Evolutionary conservation across 495 filamentous ascomycete species (phyloP), one percentile per base, ranked within the genome.

Genomic region (Poronia punctata): DNA sequence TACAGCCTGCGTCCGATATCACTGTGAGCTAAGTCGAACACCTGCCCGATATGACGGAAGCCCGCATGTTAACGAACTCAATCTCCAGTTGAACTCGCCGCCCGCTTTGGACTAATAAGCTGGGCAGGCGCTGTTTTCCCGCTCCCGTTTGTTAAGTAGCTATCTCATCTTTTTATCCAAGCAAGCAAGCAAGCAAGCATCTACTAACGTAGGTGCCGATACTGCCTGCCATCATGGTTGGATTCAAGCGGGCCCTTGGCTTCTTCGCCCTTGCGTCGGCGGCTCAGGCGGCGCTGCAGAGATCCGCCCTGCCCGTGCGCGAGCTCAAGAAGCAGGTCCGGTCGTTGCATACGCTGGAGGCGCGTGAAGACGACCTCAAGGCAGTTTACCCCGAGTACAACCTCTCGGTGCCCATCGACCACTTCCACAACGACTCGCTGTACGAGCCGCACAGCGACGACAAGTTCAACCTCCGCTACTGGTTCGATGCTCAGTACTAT

Each of bases 401-500:
- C 49, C 57, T 88, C 48, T 71, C 74, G 5, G 76, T 79, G 2
- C 83, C 83, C 15, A 64, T 86, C 23, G 82, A 88, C 60, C 81
- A 86, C 50, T 88, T 85, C 65, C 79, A 78, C 59, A 83, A 85
- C 56, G 75, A 83, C 43, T 69, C 75, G 7, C 56, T 59, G 30
- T 86, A 86, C 51, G 79, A 74, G 51, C 82, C 83, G n/a, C 82
- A 86, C 57, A 67, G 65, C 27, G 54, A 74, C 38, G 76, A 45
- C 19, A 70, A 56, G 2, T 85, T 83, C 50, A 52, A 70, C 27
- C 66, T 83, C 14, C 78, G 82, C 7, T 88, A 86, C 62, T 87
- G 79, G 78, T 82, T 85, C 53, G 82, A 86, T 54, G 69, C 75
- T 23, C 61, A 60, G 12, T 68, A 78, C 60, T 87, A 86, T 59